phyloP scores from a whole-genome alignment of 257 asterid genomes.

The Penstemon eatonii region DNA sequence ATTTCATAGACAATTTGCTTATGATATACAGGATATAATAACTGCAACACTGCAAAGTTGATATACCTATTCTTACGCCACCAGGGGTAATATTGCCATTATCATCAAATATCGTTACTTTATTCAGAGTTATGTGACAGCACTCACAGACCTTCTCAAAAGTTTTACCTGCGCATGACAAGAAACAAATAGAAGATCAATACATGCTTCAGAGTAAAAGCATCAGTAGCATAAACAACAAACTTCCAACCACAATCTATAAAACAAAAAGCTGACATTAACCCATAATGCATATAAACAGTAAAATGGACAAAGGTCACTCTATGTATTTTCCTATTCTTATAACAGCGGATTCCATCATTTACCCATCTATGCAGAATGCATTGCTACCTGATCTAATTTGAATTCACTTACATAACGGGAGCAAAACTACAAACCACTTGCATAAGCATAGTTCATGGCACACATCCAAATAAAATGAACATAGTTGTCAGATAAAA shows the following conservation, averaged over 20 bases:
- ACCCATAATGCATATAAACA: not conserved
- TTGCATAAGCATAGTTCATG: not conserved
- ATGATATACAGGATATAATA: slow-evolving; percentile 2
- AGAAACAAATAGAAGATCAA: slow-evolving; percentile 19
- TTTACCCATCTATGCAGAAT: not conserved
- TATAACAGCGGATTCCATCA: slow-evolving; percentile 3
- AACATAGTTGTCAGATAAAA: not conserved
- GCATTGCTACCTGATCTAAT: not conserved
- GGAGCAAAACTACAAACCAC: not conserved
- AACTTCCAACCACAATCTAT: not conserved
- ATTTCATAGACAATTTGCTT: slow-evolving; percentile 6
- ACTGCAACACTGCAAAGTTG: not conserved
- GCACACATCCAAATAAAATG: not conserved
- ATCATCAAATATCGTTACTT: slow-evolving; percentile 76
- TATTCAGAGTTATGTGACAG: slow-evolving; percentile 84
- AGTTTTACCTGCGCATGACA: slow-evolving; percentile 56
- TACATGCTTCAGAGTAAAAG: not conserved
- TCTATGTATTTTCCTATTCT: not conserved
- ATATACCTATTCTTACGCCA: slow-evolving; percentile 88
- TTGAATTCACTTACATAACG: not conserved
- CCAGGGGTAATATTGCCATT: slow-evolving; percentile 82
- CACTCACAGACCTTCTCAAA: slow-evolving; percentile 85
- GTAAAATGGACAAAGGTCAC: not conserved
- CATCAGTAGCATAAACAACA: not conserved
- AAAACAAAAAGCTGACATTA: too few relatives aligned